A percentile compares a stretch with the other conserved stretches of the same genome.
phyloP scores from a whole-genome alignment of 345 rosid species.

The Gossypium stocksii region DNA sequence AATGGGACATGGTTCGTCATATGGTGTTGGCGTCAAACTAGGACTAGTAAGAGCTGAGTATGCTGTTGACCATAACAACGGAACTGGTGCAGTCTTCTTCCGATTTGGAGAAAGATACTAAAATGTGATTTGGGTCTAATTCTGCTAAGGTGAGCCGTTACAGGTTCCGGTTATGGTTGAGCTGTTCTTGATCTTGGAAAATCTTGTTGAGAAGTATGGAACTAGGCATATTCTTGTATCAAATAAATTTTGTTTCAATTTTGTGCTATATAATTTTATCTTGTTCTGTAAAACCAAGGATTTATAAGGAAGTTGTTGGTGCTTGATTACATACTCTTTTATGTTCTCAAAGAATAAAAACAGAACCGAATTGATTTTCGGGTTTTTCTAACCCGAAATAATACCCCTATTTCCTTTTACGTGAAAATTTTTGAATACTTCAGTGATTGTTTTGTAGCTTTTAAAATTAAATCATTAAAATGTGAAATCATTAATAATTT shows the following conservation, averaged over 20 bases:
- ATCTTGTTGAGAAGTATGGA: slow-evolving; percentile 3
- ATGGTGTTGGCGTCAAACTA: slow-evolving; percentile 78
- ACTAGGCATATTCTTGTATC: slow-evolving; percentile 9
- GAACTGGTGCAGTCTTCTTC: slow-evolving; percentile 83
- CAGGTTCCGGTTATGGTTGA: slow-evolving; percentile 1
- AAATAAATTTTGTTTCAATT: background rate
- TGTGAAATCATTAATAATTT: no score
- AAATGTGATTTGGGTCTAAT: slow-evolving; percentile 16
- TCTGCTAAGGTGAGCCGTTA: slow-evolving; percentile 13
- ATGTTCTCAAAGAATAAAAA: no score
- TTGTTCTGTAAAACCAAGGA: no score
- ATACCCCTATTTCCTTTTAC: no score
- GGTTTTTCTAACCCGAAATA: no score
- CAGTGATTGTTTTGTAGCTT: no score
- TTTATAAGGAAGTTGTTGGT: no score
- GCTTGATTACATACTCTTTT: no score
- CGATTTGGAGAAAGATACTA: slow-evolving; percentile 93
- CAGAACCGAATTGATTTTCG: no score
- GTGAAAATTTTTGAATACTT: no score
- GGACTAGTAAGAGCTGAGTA: slow-evolving; percentile 95
- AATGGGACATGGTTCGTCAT: slow-evolving; percentile 91
- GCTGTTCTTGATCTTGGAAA: background rate
- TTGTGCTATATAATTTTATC: background rate
- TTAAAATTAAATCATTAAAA: no score
- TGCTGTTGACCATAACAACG: slow-evolving; percentile 89